Evolutionary conservation across 2,329 filamentous ascomycete species (phyloP).

Genomic region (Fonsecaea erecta): DNA sequence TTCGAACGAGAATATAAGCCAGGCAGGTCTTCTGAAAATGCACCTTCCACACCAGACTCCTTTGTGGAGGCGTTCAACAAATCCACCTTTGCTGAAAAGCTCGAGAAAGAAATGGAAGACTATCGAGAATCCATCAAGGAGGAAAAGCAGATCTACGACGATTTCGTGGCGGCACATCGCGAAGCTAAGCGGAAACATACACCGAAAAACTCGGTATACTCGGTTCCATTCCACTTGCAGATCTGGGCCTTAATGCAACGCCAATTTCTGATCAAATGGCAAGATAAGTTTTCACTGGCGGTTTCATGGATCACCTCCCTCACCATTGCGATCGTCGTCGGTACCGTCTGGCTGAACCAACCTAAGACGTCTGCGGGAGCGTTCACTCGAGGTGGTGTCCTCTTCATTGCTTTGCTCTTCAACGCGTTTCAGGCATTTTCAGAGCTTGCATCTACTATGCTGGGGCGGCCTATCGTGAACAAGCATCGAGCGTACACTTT

Average conservation of each 20-base stretch:
- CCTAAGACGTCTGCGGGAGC: constrained; percentile 68
- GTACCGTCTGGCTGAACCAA: constrained; percentile 77
- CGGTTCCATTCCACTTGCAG: constrained; percentile 80
- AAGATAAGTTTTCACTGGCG: constrained; percentile 77
- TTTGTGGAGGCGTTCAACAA: constrained; percentile 72
- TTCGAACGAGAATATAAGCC: constrained; percentile 77
- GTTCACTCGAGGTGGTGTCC: constrained; percentile 78
- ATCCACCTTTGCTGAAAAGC: constrained; percentile 62
- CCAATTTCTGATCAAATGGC: constrained; percentile 83
- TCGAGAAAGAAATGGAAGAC: constrained; percentile 68
- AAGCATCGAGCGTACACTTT: constrained; percentile 86
- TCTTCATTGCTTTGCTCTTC: constrained; percentile 81
- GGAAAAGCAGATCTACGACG: constrained; percentile 71
- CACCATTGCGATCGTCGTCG: constrained; percentile 76
- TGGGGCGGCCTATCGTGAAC: constrained; percentile 75
- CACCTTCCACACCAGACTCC: constrained; percentile 69
- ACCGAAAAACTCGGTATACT: constrained; percentile 75
- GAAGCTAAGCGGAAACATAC: constrained; percentile 80
- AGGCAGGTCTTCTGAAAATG: constrained; percentile 67
- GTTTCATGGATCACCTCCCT: constrained; percentile 74
- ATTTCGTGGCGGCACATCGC: constrained; percentile 74
- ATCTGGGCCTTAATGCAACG: constrained; percentile 82
- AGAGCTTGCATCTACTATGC: constrained; percentile 75
- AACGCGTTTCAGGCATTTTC: constrained; percentile 87
- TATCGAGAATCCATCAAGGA: constrained; percentile 69